These are phyloP conservation scores for Globisporangium uncinulatum DNA, from an alignment of 352 stramenopile species.

Conservation along the genomic window DNA sequence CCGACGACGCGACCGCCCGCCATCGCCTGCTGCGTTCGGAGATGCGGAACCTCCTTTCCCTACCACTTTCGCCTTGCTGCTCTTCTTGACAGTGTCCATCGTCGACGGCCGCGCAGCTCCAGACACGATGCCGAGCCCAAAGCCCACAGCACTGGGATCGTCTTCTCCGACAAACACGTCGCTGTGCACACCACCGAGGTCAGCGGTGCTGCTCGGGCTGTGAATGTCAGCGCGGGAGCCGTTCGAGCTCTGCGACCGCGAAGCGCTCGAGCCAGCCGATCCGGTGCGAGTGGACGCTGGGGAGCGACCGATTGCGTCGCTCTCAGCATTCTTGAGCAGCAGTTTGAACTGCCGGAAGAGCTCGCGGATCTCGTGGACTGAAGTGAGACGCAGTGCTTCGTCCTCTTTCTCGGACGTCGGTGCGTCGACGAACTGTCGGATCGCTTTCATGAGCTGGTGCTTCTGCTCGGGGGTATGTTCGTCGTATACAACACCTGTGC, in stretches of 20 bases:
- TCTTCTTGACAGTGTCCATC: conserved; percentile 54
- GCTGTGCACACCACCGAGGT: conserved; percentile 11
- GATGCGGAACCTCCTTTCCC: conserved; percentile 5
- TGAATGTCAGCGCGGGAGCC: conserved; percentile 40
- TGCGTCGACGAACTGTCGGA: conserved; percentile 75
- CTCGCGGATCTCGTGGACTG: conserved; percentile 89
- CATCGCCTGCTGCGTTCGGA: background rate
- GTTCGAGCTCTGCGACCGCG: conserved; percentile 41
- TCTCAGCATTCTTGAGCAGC: conserved; percentile 61
- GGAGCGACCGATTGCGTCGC: conserved; percentile 10
- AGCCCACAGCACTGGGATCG: conserved; percentile 43
- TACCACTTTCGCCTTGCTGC: conserved; percentile 8
- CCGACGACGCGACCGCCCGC: conserved; percentile 16
- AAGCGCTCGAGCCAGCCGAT: conserved; percentile 50
- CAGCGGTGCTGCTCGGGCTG: conserved; percentile 11
- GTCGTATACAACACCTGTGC: conserved; percentile 78
- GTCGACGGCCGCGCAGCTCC: conserved; percentile 51
- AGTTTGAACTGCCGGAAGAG: conserved; percentile 91
- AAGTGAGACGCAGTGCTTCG: conserved; percentile 67
- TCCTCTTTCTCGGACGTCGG: conserved; percentile 65
- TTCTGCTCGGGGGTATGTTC: conserved; percentile 92
- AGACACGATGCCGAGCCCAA: conserved; percentile 51
- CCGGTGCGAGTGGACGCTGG: conserved; percentile 24
- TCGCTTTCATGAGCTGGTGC: conserved; percentile 58
- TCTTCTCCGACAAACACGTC: conserved; percentile 56